phyloP scores from a whole-genome alignment of 1,284 basidiomycete species.

The Sanguinoderma infundibulare region DNA sequence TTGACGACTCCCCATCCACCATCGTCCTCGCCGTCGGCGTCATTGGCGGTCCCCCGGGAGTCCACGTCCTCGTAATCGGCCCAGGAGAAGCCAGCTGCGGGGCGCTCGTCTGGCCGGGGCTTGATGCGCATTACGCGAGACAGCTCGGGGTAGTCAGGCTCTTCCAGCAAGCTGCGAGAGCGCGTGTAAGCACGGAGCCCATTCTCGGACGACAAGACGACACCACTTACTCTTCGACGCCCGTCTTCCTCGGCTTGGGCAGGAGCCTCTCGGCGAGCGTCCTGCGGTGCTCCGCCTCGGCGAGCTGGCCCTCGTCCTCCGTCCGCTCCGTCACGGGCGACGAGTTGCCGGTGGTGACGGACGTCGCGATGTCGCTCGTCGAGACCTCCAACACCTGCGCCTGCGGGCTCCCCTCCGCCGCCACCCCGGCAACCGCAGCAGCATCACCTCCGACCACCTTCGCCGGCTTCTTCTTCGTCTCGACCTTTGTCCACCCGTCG shows the following conservation, averaged over 20 bases:
- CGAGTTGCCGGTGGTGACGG: slow-evolving; percentile 54
- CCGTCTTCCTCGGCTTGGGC: slow-evolving; percentile 63
- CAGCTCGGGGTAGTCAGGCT: slow-evolving; percentile 55
- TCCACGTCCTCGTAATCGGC: slow-evolving; percentile 75
- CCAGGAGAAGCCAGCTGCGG: slow-evolving; percentile 71
- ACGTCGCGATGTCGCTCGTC: slow-evolving; percentile 57
- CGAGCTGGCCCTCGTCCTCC: slow-evolving; percentile 39
- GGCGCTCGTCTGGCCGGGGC: slow-evolving; percentile 56
- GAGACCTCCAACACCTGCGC: slow-evolving; percentile 37
- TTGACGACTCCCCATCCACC: slow-evolving; percentile 75
- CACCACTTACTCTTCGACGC: slow-evolving; percentile 73
- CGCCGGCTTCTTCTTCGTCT: slow-evolving; percentile 25
- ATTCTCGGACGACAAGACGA: slow-evolving; percentile 21
- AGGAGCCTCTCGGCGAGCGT: slow-evolving; percentile 64
- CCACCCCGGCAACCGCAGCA: slow-evolving; percentile 5
- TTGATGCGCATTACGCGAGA: slow-evolving; percentile 68
- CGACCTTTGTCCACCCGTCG: slow-evolving; percentile 63
- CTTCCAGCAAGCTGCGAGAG: slow-evolving; percentile 59
- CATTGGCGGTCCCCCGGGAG: slow-evolving; percentile 47
- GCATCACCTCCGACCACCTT: too few species aligned
- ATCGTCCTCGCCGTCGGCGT: slow-evolving; percentile 62
- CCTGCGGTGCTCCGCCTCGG: slow-evolving; percentile 36
- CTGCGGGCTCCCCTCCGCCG: slow-evolving; percentile 7
- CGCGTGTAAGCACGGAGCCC: slow-evolving; percentile 1
- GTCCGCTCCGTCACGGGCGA: slow-evolving; percentile 52